These are phyloP conservation scores for Penicillium fuscoglaucum DNA, from an alignment of 2,329 filamentous ascomycete genomes.

Conservation along the genomic window DNA sequence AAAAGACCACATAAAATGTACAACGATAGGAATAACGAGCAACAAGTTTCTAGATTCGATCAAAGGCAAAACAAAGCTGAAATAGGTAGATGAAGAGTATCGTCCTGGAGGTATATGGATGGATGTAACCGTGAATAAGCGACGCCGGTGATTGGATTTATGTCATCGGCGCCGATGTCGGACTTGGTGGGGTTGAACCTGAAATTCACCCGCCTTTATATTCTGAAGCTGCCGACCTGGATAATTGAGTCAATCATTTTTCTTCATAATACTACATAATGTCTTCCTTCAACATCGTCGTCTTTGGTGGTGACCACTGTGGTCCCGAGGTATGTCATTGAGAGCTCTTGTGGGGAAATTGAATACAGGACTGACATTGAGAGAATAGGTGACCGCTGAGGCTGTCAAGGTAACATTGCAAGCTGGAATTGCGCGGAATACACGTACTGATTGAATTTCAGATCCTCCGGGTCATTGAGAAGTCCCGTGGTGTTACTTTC, in stretches of 20 bases:
- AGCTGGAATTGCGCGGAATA: neutral
- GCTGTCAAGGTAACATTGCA: conserved; percentile 71
- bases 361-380: conserved; percentile 10
- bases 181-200: conserved; percentile 25
- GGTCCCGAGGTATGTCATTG: conserved; percentile 71
- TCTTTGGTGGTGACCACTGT: conserved; percentile 80
- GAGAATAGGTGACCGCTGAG: conserved; percentile 71
- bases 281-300: conserved; percentile 74
- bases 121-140: conserved; percentile 8
- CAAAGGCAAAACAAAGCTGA: neutral
- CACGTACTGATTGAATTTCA: conserved; percentile 37
- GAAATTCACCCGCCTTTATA: conserved; percentile 26
- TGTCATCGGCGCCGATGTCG: conserved; percentile 27
- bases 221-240: conserved; percentile 13
- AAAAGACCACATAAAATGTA: neutral
- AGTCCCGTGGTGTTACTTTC: conserved; percentile 72
- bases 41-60: neutral
- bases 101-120: neutral
- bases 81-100: neutral
- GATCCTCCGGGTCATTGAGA: conserved; percentile 78
- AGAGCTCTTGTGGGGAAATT: neutral
- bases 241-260: conserved; percentile 19
- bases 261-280: conserved; percentile 47
- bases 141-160: conserved; percentile 11
- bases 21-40: neutral